A percentile compares a stretch with the other conserved stretches of the same genome.
These are phyloP conservation scores for Decorospora gaudefroyi DNA, from an alignment of 2,329 filamentous ascomycete species.

Conservation along the genomic window DNA sequence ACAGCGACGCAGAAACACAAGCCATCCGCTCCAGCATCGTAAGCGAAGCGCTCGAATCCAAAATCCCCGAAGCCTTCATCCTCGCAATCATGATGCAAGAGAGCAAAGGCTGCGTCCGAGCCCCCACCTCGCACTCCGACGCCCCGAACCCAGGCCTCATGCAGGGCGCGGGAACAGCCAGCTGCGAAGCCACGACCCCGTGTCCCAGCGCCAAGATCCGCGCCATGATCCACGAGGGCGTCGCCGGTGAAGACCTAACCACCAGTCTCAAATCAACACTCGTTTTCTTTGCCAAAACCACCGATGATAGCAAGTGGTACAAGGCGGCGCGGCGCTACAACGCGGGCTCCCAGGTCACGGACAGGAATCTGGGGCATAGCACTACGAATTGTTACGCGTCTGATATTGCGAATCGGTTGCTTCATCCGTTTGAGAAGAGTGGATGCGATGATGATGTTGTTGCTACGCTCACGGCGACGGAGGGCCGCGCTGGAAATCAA, in stretches of 20 bases:
- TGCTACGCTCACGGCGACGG: background rate
- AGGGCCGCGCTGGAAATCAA: background rate
- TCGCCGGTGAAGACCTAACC: conserved; percentile 49
- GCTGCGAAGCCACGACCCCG: conserved; percentile 48
- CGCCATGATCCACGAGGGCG: conserved; percentile 53
- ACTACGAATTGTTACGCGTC: conserved; percentile 56
- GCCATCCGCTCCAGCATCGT: conserved; percentile 49
- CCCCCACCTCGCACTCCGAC: conserved; percentile 49
- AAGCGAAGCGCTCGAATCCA: conserved; percentile 32
- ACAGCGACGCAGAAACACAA: conserved; percentile 46
- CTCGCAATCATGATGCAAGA: conserved; percentile 55
- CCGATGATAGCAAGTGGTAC: conserved; percentile 51
- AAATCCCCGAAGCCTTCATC: conserved; percentile 51
- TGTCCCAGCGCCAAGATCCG: conserved; percentile 48
- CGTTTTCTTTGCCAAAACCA: conserved; percentile 21
- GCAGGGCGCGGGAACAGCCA: conserved; percentile 47
- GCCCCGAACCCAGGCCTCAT: conserved; percentile 55
- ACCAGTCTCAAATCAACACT: conserved; percentile 52
- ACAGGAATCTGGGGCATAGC: conserved; percentile 49
- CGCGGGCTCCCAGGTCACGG: conserved; percentile 49
- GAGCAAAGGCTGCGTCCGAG: conserved; percentile 54
- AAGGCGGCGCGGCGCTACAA: conserved; percentile 58
- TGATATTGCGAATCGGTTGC: conserved; percentile 57
- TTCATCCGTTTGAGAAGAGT: conserved; percentile 33
- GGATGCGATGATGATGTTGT: conserved; percentile 23